Percentiles rank a stretch among this genome's conserved stretches.
Evolutionary conservation across 164 flowering plant genomes (phyloP).

Genomic region (Litsea cubeba): DNA sequence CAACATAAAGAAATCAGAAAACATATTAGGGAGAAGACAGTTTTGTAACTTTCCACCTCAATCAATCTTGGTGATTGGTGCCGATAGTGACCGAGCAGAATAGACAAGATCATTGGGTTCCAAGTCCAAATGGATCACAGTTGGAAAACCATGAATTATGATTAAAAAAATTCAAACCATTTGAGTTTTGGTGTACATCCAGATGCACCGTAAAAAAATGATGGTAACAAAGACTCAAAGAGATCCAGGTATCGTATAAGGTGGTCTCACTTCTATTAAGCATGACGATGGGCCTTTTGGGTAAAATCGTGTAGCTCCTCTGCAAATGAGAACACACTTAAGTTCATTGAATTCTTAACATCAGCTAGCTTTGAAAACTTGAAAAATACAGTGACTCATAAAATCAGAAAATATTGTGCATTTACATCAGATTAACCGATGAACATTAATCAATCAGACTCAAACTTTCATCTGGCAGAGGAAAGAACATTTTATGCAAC

Average conservation of each 20-base stretch:
- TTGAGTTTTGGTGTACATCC: not conserved
- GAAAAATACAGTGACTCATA: not conserved
- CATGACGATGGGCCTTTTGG: constrained; percentile 87
- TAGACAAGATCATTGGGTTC: not conserved
- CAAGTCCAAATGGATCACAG: not conserved
- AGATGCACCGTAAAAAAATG: not conserved
- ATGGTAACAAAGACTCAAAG: not conserved
- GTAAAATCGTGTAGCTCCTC: constrained; percentile 91
- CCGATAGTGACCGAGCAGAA: not conserved
- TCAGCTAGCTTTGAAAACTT: not conserved
- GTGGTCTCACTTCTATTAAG: constrained; percentile 55
- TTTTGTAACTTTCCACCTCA: not conserved
- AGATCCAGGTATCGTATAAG: not conserved
- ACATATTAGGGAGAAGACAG: not conserved
- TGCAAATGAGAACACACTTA: constrained; percentile 23
- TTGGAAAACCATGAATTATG: not conserved
- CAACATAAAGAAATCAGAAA: too few species aligned
- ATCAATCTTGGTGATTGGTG: not conserved
- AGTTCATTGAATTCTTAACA: not conserved
- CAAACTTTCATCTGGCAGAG: not conserved
- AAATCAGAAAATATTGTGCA: not conserved
- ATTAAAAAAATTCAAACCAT: not conserved
- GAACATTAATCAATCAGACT: not conserved
- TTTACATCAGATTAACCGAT: not conserved
- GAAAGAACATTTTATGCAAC: not conserved